Percentiles rank a stretch among this genome's conserved stretches.
Evolutionary conservation across 495 filamentous ascomycete species (phyloP).

Genomic region (Oleoguttula mirabilis): DNA sequence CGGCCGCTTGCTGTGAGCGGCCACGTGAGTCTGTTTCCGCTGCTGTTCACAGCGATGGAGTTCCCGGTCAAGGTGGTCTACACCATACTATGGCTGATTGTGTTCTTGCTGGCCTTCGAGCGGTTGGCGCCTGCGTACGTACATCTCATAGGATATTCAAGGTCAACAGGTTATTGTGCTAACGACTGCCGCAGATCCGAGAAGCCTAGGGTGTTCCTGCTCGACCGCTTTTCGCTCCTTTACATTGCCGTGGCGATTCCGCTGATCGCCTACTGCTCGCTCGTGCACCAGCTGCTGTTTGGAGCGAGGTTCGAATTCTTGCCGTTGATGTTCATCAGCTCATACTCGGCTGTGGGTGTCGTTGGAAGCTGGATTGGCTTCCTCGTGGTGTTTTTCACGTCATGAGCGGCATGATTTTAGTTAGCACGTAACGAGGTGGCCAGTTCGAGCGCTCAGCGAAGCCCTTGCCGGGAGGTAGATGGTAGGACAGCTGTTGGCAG

Average conservation of each 20-base stretch:
- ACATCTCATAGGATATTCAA: no score
- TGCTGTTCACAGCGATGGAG: slow-evolving; percentile 83
- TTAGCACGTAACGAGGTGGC: no score
- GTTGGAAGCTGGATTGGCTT: slow-evolving; percentile 95
- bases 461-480: no score
- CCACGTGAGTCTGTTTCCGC: slow-evolving; percentile 87
- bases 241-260: slow-evolving; percentile 84
- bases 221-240: slow-evolving; percentile 78
- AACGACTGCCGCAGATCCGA: slow-evolving; percentile 33
- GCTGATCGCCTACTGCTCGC: slow-evolving; percentile 74
- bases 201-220: slow-evolving; percentile 63
- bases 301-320: slow-evolving; percentile 78
- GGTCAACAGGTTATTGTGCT: neutral
- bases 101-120: slow-evolving; percentile 80
- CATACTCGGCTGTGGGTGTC: slow-evolving; percentile 89
- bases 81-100: slow-evolving; percentile 78
- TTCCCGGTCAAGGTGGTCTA: slow-evolving; percentile 89
- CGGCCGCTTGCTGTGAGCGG: slow-evolving; percentile 83
- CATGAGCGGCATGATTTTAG: no score
- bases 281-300: slow-evolving; percentile 72
- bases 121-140: slow-evolving; percentile 62
- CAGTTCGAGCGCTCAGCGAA: neutral
- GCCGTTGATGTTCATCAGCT: slow-evolving; percentile 93
- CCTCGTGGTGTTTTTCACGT: slow-evolving; percentile 81
- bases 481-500: no score